Evolutionary conservation across 169 alveolate genomes (phyloP), one percentile per base, ranked within the genome.

Genomic region (Cyclospora cayetanensis): DNA sequence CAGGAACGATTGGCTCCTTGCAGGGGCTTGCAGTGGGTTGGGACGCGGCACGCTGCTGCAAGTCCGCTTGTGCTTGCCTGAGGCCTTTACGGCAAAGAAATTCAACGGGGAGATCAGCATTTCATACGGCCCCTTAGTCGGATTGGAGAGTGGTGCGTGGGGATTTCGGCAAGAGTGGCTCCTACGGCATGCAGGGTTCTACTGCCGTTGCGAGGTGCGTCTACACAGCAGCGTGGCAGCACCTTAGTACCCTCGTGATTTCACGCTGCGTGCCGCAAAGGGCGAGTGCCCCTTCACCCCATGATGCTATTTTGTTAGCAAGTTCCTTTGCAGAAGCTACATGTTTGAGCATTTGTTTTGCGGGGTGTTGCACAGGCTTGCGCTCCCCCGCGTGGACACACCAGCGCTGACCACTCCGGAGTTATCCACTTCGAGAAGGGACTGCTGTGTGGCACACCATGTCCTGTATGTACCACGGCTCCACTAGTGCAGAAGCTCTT

Each of bases 31-130:
- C 60, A 46, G 60, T 22, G 60, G 11, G 25, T 46, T 22, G 25
- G 86, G 86, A 66, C 86, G 86, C 29, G 86, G 86, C n/a, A 43
- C 68, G 66, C 86, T 76, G 31, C 20, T 76, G 18, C 86, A 76
- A 20, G 41, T 76, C 86, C 86, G 86, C 42, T 15, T 76, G 18
- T 42, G 86, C 18, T 41, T 66, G 42, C 86, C 27, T 31, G 41
- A 25, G 1, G 27, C 41, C 29, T 43, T 25, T 3, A 43, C 20
- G 29, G 66, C 29, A n/a, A 68, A 15, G 34, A n/a, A 37, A 50
- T 55, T 34, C 4, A 22, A 29, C 15, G 46, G 46, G 25, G 86
- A 76, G 65, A 4, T 76, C 46, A 43, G 86, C 46, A 76, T 76
- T 43, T 76, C 86, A 29, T 76, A 76, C 27, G 86, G 86, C 5